A percentile compares a stretch with the other conserved stretches of the same genome.
phyloP scores from a whole-genome alignment of 2,329 filamentous ascomycete species.

The Coniochaeta sp. region DNA sequence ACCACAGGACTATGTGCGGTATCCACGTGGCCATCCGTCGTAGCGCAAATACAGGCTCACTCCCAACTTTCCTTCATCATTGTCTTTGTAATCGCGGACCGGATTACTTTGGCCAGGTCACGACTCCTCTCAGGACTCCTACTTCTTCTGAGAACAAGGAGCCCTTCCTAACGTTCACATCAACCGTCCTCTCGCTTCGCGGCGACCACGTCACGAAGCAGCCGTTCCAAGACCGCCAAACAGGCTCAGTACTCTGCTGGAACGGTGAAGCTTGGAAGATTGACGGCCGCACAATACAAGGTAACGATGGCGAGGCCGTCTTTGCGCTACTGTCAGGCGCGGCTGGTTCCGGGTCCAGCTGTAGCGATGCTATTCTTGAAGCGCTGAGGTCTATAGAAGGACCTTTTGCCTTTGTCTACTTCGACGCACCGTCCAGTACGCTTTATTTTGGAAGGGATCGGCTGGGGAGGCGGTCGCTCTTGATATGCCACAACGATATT shows the following conservation, averaged over 20 bases:
- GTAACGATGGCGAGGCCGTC: slow-evolving; percentile 72
- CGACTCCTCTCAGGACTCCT: slow-evolving; percentile 18
- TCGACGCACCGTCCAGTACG: slow-evolving; percentile 52
- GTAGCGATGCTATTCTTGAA: slow-evolving; percentile 31
- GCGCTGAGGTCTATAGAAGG: slow-evolving; percentile 50
- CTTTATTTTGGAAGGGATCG: slow-evolving; percentile 84
- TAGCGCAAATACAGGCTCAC: slow-evolving; percentile 17
- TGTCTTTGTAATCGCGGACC: slow-evolving; percentile 51
- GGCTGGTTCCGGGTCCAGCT: slow-evolving; percentile 18
- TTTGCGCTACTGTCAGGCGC: slow-evolving; percentile 51
- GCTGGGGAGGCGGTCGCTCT: slow-evolving; percentile 76
- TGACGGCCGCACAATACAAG: slow-evolving; percentile 44
- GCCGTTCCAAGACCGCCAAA: slow-evolving; percentile 54
- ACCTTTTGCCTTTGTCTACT: slow-evolving; percentile 85
- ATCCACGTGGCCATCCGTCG: slow-evolving; percentile 46
- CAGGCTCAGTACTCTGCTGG: slow-evolving; percentile 76
- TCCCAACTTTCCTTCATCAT: slow-evolving; percentile 30
- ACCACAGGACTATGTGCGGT: slow-evolving; percentile 45
- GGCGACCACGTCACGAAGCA: slow-evolving; percentile 65
- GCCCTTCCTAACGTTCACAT: slow-evolving; percentile 56
- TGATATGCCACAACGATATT: slow-evolving; percentile 44
- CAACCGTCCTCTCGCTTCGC: slow-evolving; percentile 86
- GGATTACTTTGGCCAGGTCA: slow-evolving; percentile 44
- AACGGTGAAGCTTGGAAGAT: slow-evolving; percentile 95
- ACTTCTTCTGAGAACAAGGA: slow-evolving; percentile 8